A percentile compares a stretch with the other conserved stretches of the same genome.
Evolutionary conservation across 306 rosid species (phyloP).

Genomic region (Fagus sylvatica): DNA sequence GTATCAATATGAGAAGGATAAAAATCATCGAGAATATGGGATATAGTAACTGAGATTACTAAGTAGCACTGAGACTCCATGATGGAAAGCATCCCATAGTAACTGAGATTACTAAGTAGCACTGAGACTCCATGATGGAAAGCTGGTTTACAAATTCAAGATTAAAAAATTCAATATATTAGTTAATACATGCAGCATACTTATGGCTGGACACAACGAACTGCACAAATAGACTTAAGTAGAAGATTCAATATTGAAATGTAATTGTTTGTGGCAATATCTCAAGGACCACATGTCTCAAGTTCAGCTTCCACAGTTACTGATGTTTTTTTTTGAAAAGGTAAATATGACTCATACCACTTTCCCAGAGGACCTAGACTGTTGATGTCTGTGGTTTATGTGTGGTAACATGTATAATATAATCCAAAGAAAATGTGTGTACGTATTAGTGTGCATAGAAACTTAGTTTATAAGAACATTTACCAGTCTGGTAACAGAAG

Average conservation of each 20-base stretch:
- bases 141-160: background rate
- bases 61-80: background rate
- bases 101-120: background rate
- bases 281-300: background rate
- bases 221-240: background rate
- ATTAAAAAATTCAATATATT: background rate
- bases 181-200: background rate
- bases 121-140: background rate
- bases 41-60: background rate
- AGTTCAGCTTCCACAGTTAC: background rate
- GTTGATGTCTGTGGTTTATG: background rate
- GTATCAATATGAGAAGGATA: conserved; percentile 1
- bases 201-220: background rate
- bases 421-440: background rate
- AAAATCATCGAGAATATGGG: background rate
- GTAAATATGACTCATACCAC: background rate
- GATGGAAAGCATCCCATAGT: background rate
- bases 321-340: background rate
- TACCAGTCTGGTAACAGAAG: background rate
- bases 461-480: background rate
- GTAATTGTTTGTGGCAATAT: background rate
- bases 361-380: background rate
- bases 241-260: background rate
- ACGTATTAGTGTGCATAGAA: background rate
- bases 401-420: background rate